Conservation (phyloP, 305 asterid species). For the Solanum aculeatissimum region DNA sequence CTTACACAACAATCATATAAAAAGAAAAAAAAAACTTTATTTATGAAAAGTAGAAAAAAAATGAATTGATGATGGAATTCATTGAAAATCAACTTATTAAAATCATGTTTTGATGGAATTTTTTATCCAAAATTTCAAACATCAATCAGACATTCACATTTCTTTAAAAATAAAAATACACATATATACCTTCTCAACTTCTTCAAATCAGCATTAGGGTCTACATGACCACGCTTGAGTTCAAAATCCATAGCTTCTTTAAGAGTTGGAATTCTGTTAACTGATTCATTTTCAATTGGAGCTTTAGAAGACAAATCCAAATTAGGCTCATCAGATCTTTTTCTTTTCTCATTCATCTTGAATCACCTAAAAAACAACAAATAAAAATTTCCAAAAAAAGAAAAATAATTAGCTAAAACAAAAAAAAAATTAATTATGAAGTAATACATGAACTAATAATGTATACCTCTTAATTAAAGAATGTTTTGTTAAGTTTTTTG, state of each 20-base stretch:
- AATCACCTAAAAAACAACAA: not conserved
- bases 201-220: conserved; percentile 1
- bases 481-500: not conserved
- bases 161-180: not conserved
- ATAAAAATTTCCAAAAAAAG: not conserved
- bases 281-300: not conserved
- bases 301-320: not conserved
- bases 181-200: conserved; percentile 16
- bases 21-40: too few species aligned
- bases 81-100: not conserved
- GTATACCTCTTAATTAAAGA: not conserved
- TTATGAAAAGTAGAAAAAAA: too few species aligned
- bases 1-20: not conserved
- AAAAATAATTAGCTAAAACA: not conserved
- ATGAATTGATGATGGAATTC: not conserved
- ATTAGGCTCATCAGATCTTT: not conserved
- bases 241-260: conserved; percentile 23
- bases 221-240: conserved; percentile 7
- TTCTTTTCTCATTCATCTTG: not conserved
- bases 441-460: not conserved
- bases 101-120: not conserved
- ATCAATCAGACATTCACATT: not conserved
- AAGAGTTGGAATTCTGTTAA: not conserved
- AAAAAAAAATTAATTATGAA: not conserved
- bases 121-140: not conserved